Evolutionary conservation across 306 rosid genomes (phyloP).

Genomic region (Ochetophila trinervis): DNA sequence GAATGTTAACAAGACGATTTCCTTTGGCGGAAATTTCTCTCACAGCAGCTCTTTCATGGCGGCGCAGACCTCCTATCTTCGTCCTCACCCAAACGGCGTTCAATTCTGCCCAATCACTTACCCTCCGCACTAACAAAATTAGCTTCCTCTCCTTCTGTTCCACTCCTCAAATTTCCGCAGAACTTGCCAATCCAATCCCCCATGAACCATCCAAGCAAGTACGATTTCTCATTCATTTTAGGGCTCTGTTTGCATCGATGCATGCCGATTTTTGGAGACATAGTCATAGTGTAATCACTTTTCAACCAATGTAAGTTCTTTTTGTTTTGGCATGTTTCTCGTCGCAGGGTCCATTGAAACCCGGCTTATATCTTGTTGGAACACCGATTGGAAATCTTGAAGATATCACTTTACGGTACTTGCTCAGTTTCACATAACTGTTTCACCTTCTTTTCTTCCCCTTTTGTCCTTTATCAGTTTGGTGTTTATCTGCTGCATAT

Average conservation of each 20-base stretch:
- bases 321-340: background rate
- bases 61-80: slow-evolving; percentile 8
- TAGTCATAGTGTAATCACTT: background rate
- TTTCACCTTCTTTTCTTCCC: background rate
- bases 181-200: slow-evolving; percentile 27
- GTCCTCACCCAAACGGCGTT: slow-evolving; percentile 17
- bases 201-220: slow-evolving; percentile 49
- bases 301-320: background rate
- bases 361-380: slow-evolving; percentile 86
- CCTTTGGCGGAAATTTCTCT: slow-evolving; percentile 46
- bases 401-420: slow-evolving; percentile 73
- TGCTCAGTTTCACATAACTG: background rate
- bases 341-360: slow-evolving; percentile 52
- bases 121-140: slow-evolving; percentile 15
- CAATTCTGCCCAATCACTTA: slow-evolving; percentile 22
- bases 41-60: slow-evolving; percentile 34
- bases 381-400: slow-evolving; percentile 86
- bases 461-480: too few species aligned
- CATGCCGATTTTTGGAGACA: too few species aligned
- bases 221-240: slow-evolving; percentile 1
- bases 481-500: background rate
- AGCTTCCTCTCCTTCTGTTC: slow-evolving; percentile 32
- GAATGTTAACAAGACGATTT: slow-evolving; percentile 57
- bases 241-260: background rate
- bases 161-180: slow-evolving; percentile 24